Evolutionary conservation across 352 stramenopile species (phyloP).

Genomic region (Globisporangium cystogenes): DNA sequence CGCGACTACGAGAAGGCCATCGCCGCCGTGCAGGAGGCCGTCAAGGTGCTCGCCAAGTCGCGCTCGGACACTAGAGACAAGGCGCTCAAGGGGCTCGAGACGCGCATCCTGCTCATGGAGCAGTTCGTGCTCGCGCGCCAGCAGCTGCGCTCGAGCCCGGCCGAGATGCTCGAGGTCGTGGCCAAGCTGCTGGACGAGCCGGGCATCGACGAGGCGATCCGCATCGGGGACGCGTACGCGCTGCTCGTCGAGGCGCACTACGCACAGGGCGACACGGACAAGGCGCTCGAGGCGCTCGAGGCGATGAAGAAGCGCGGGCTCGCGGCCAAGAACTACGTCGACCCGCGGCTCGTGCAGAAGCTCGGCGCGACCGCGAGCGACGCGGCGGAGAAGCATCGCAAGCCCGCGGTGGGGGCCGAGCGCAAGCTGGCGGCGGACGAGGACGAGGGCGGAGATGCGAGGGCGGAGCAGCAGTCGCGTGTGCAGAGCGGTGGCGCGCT

Average conservation of each 20-base stretch:
- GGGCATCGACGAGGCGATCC: slow-evolving; percentile 83
- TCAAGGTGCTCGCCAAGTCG: slow-evolving; percentile 83
- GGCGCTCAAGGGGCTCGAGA: slow-evolving; percentile 45
- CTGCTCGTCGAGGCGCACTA: slow-evolving; percentile 84
- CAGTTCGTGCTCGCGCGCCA: slow-evolving; percentile 79
- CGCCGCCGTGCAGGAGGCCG: slow-evolving; percentile 85
- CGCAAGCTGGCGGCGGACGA: slow-evolving; percentile 21
- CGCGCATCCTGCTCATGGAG: slow-evolving; percentile 69
- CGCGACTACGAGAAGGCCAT: slow-evolving; percentile 94
- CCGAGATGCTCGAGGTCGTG: slow-evolving; percentile 74
- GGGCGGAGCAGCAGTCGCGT: slow-evolving; percentile 6
- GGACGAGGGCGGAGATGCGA: slow-evolving; percentile 7
- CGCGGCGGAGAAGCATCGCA: slow-evolving; percentile 17
- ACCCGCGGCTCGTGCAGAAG: slow-evolving; percentile 55
- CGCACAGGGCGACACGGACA: slow-evolving; percentile 48
- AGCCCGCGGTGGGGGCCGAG: slow-evolving; percentile 18
- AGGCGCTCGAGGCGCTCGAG: slow-evolving; percentile 67
- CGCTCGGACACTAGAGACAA: slow-evolving; percentile 66
- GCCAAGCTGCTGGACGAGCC: slow-evolving; percentile 77
- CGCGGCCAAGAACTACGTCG: slow-evolving; percentile 67
- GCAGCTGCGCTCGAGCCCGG: slow-evolving; percentile 50
- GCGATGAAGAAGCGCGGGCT: slow-evolving; percentile 72
- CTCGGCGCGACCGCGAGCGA: slow-evolving; percentile 18
- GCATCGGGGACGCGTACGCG: slow-evolving; percentile 86
- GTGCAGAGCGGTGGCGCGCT: slow-evolving; percentile 13